Percentiles rank a stretch among this genome's conserved stretches.
phyloP scores from a whole-genome alignment of 1,284 basidiomycete species.

The Meripilus lineatus region DNA sequence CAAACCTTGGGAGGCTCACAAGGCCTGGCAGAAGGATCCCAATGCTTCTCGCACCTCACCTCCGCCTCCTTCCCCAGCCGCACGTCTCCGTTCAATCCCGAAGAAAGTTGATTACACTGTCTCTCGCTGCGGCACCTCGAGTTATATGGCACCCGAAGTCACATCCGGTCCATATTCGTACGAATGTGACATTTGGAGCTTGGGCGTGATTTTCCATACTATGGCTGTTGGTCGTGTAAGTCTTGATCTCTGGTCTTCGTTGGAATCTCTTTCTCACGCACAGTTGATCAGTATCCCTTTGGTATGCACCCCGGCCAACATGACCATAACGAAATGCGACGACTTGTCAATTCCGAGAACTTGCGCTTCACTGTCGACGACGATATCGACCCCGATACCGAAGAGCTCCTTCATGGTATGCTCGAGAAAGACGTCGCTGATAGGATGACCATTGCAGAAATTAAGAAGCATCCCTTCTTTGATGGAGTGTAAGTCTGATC shows the following conservation, averaged over 20 bases:
- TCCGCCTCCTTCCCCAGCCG: too few relatives aligned
- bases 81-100: too few relatives aligned
- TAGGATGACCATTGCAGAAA: constrained; percentile 14
- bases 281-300: constrained; percentile 17
- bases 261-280: neutral
- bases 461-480: constrained; percentile 21
- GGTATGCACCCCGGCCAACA: constrained; percentile 15
- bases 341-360: constrained; percentile 11
- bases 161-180: too few relatives aligned
- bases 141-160: too few relatives aligned
- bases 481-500: constrained; percentile 17
- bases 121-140: too few relatives aligned
- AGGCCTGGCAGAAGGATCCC: too few relatives aligned
- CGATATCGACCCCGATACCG: constrained; percentile 11
- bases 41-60: too few relatives aligned
- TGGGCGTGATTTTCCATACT: too few relatives aligned
- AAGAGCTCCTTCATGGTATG: constrained; percentile 13
- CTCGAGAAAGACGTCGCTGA: constrained; percentile 19
- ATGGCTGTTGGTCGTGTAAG: too few relatives aligned
- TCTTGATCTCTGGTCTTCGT: constrained; percentile 51
- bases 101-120: too few relatives aligned
- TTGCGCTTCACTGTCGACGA: constrained; percentile 12
- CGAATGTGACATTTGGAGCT: too few relatives aligned
- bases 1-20: too few relatives aligned
- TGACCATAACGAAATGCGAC: constrained; percentile 16